Percentiles rank a stretch among this genome's conserved stretches.
These are phyloP conservation scores for Shiraia bambusicola DNA, from an alignment of 2,329 filamentous ascomycete species.

Conservation along the genomic window DNA sequence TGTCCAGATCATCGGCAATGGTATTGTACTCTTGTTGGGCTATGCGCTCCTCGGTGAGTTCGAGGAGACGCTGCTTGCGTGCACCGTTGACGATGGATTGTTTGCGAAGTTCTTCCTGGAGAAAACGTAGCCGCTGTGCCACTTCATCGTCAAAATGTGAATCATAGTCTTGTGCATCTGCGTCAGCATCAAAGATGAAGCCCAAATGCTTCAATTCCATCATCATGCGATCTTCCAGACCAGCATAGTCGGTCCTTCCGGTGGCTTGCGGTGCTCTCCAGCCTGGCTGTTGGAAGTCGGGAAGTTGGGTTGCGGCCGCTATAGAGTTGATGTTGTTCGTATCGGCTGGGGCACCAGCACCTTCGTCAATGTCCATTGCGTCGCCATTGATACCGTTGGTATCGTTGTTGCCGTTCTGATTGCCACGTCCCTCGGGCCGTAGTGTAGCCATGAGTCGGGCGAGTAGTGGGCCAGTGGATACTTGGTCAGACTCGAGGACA, in stretches of 20 bases:
- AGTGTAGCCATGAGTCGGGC: conserved; percentile 78
- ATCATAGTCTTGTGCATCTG: conserved; percentile 73
- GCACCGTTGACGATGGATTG: conserved; percentile 87
- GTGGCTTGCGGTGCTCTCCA: conserved; percentile 76
- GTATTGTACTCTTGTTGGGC: conserved; percentile 96
- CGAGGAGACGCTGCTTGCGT: conserved; percentile 80
- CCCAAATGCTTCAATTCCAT: conserved; percentile 90
- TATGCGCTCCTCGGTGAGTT: conserved; percentile 88
- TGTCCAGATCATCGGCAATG: conserved; percentile 94
- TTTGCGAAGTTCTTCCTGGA: conserved; percentile 80
- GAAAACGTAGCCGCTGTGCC: conserved; percentile 79
- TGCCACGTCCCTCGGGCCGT: conserved; percentile 70
- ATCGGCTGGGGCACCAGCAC: conserved; percentile 35
- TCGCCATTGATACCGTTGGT: conserved; percentile 56
- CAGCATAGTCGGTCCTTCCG: conserved; percentile 75
- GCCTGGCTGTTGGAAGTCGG: conserved; percentile 71
- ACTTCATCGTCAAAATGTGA: conserved; percentile 93
- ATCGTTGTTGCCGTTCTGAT: conserved; percentile 56
- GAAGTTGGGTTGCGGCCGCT: conserved; percentile 75
- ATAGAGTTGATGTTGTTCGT: conserved; percentile 42
- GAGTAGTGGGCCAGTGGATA: conserved; percentile 85
- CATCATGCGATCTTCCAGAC: conserved; percentile 87
- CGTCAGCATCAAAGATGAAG: conserved; percentile 74
- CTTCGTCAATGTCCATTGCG: conserved; percentile 50
- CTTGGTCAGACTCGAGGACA: conserved; percentile 80